These are phyloP conservation scores for Naematelia encephala DNA, from an alignment of 768 basidiomycete genomes.

Conservation along the genomic window DNA sequence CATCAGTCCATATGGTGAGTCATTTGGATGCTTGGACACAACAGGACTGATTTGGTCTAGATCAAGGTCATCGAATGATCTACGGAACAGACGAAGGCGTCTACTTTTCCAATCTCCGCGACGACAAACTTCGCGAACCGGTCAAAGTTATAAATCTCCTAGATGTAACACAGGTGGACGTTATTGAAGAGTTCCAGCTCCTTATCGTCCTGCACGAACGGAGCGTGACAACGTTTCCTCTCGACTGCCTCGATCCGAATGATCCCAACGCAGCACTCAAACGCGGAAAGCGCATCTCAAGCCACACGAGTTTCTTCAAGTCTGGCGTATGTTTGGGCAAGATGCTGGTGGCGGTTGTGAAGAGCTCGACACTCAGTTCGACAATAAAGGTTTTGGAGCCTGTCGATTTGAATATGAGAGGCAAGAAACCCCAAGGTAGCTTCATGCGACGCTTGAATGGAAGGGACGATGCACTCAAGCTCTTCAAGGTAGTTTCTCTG, in stretches of 20 bases:
- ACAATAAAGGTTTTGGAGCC: constrained; percentile 98
- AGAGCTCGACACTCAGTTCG: constrained; percentile 87
- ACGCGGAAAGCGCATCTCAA: constrained; percentile 89
- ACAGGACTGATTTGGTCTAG: constrained; percentile 55
- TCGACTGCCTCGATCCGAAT: constrained; percentile 83
- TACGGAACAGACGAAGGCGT: constrained; percentile 98
- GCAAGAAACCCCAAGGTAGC: constrained; percentile 55
- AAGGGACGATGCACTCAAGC: constrained; percentile 85
- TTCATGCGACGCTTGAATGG: constrained; percentile 92
- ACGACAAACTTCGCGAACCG: constrained; percentile 68
- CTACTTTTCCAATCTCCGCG: constrained; percentile 83
- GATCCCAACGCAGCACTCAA: constrained; percentile 89
- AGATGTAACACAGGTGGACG: constrained; percentile 91
- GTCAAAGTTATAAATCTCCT: constrained; percentile 81
- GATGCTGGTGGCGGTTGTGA: constrained; percentile 93
- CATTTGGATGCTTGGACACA: no score
- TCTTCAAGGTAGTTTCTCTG: constrained; percentile 66
- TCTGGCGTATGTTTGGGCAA: constrained; percentile 86
- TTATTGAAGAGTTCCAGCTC: constrained; percentile 91
- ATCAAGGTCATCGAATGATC: constrained; percentile 74
- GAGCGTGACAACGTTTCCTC: constrained; percentile 90
- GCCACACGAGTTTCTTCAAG: constrained; percentile 97
- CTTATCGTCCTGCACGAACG: constrained; percentile 99
- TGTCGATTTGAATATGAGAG: constrained; percentile 72
- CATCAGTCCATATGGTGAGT: constrained; percentile 81